These are phyloP conservation scores for Colletotrichum tropicale DNA, from an alignment of 2,329 filamentous ascomycete species.

Conservation along the genomic window DNA sequence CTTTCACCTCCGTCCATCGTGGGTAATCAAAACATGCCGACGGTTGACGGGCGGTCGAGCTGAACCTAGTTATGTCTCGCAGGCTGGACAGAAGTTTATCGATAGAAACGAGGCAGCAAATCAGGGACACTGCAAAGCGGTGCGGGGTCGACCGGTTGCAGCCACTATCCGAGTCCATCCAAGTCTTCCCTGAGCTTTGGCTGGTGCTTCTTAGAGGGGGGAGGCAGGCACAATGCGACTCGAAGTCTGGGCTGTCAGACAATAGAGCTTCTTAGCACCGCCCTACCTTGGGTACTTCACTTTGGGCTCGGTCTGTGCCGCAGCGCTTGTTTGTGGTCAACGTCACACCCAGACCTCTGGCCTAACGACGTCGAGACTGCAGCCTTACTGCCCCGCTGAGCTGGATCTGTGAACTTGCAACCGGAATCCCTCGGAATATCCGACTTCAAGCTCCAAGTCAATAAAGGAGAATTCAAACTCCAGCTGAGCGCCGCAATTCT, in stretches of 20 bases:
- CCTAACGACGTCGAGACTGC: not conserved
- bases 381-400: slow-evolving; percentile 5
- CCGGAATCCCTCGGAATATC: not conserved
- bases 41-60: not conserved
- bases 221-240: not conserved
- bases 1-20: not conserved
- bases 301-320: slow-evolving; percentile 10
- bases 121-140: not conserved
- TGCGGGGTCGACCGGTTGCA: not conserved
- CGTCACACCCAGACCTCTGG: not conserved
- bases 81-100: not conserved
- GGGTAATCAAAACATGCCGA: not conserved
- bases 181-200: not conserved
- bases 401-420: not conserved
- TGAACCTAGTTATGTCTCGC: not conserved
- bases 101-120: not conserved
- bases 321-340: not conserved
- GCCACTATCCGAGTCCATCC: not conserved
- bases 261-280: slow-evolving; percentile 2
- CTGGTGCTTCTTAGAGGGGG: not conserved
- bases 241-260: slow-evolving; percentile 3
- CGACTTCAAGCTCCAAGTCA: not conserved
- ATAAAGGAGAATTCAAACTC: not conserved
- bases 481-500: not conserved
- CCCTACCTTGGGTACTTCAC: not conserved